Evolutionary conservation across 2,329 filamentous ascomycete genomes (phyloP).

Genomic region (Colletotrichum euphorbiae): DNA sequence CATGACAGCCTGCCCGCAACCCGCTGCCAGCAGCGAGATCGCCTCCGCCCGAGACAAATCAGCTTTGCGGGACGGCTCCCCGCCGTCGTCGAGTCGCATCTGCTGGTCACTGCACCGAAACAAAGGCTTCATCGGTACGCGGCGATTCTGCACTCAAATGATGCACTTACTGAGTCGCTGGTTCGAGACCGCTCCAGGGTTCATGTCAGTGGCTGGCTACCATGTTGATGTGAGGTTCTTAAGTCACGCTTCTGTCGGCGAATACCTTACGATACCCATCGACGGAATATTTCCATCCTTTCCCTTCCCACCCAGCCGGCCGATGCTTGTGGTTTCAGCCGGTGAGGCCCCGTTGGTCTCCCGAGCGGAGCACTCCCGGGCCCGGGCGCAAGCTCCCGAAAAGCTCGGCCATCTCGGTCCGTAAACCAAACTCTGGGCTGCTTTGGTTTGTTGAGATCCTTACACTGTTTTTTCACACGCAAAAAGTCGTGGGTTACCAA

Average conservation of each 20-base stretch:
- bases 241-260: conserved; percentile 7
- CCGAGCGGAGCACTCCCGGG: conserved; percentile 23
- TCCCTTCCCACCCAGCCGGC: not conserved
- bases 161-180: not conserved
- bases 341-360: not conserved
- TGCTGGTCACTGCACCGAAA: not conserved
- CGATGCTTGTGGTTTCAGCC: conserved; percentile 9
- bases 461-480: not conserved
- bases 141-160: not conserved
- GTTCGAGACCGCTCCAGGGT: not conserved
- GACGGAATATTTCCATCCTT: not conserved
- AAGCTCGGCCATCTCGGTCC: conserved; percentile 14
- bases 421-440: not conserved
- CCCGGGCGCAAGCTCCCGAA: conserved; percentile 13
- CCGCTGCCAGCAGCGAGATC: not conserved
- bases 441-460: not conserved
- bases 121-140: not conserved
- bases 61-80: conserved; percentile 10
- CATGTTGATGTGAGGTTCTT: not conserved
- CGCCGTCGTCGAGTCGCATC: not conserved
- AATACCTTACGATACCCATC: too few relatives aligned
- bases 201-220: not conserved
- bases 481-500: not conserved
- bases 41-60: conserved; percentile 24
- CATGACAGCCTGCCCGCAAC: not conserved